phyloP scores from a whole-genome alignment of 2,329 filamentous ascomycete species.

The Pestalotiopsis sp. region DNA sequence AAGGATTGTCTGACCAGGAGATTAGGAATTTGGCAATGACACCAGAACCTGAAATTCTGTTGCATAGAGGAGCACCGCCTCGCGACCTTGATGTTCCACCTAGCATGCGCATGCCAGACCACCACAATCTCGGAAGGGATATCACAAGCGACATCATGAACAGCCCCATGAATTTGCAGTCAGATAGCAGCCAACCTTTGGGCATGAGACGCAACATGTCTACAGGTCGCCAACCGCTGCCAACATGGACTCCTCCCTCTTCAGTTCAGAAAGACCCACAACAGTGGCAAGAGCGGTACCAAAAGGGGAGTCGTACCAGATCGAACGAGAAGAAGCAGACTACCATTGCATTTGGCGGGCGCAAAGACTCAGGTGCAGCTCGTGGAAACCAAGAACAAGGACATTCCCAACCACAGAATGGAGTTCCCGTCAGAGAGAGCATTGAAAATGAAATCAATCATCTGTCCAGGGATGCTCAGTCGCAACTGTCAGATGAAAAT shows the following conservation, averaged over 20 bases:
- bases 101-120: constrained; percentile 18
- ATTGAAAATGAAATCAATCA: background rate
- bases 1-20: background rate
- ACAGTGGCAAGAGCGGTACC: background rate
- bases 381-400: background rate
- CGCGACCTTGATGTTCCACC: constrained; percentile 30
- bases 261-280: constrained; percentile 20
- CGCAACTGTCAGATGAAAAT: background rate
- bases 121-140: constrained; percentile 7
- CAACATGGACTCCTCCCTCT: constrained; percentile 34
- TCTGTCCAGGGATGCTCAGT: background rate
- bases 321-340: constrained; percentile 26
- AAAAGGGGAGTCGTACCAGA: background rate
- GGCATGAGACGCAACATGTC: constrained; percentile 1
- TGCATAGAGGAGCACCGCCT: constrained; percentile 27
- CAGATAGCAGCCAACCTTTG: constrained; percentile 19
- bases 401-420: background rate
- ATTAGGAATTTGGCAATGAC: constrained; percentile 13
- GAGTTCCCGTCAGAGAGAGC: background rate
- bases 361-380: background rate
- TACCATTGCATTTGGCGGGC: constrained; percentile 25
- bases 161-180: constrained; percentile 26
- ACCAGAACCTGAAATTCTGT: constrained; percentile 31
- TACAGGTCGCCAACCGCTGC: constrained; percentile 18
- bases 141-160: constrained; percentile 18